phyloP scores from a whole-genome alignment of 2,329 filamentous ascomycete species.

The Mycosphaerella sp. region DNA sequence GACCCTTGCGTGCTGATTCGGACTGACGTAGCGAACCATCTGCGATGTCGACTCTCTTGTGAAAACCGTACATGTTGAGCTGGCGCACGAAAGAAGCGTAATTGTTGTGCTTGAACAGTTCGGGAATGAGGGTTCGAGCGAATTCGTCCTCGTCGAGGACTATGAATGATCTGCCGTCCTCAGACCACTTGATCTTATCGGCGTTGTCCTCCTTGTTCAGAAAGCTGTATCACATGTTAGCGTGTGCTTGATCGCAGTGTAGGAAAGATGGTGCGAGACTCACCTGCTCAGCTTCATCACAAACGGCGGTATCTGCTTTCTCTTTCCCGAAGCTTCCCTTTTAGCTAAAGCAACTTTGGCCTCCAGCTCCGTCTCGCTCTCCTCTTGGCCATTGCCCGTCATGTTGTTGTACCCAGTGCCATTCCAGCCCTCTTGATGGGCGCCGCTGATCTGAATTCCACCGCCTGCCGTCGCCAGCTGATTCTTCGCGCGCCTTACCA shows the following conservation, averaged over 20 bases:
- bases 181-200: slow-evolving; percentile 93
- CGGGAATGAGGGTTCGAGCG: slow-evolving; percentile 64
- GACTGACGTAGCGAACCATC: slow-evolving; percentile 98
- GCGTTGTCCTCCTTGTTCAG: slow-evolving; percentile 80
- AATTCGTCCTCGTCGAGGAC: slow-evolving; percentile 93
- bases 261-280: slow-evolving; percentile 30
- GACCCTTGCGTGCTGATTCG: slow-evolving; percentile 88
- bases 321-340: slow-evolving; percentile 77
- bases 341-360: slow-evolving; percentile 74
- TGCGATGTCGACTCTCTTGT: slow-evolving; percentile 61
- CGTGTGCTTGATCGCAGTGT: slow-evolving; percentile 16
- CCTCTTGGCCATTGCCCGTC: slow-evolving; percentile 48
- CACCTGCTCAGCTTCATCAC: slow-evolving; percentile 97
- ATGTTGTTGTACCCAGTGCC: slow-evolving; percentile 27
- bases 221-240: slow-evolving; percentile 56
- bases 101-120: slow-evolving; percentile 74
- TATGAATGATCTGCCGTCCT: slow-evolving; percentile 92
- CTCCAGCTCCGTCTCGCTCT: slow-evolving; percentile 73
- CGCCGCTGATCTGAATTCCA: slow-evolving; percentile 19
- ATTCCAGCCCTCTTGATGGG: slow-evolving; percentile 37
- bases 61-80: slow-evolving; percentile 53
- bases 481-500: slow-evolving; percentile 43
- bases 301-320: slow-evolving; percentile 95
- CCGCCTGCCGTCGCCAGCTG: slow-evolving; percentile 36
- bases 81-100: slow-evolving; percentile 72